Base-by-base conservation (phyloP, 192 early-diverging fungal genomes). In the Radiomyces spectabilis region DNA sequence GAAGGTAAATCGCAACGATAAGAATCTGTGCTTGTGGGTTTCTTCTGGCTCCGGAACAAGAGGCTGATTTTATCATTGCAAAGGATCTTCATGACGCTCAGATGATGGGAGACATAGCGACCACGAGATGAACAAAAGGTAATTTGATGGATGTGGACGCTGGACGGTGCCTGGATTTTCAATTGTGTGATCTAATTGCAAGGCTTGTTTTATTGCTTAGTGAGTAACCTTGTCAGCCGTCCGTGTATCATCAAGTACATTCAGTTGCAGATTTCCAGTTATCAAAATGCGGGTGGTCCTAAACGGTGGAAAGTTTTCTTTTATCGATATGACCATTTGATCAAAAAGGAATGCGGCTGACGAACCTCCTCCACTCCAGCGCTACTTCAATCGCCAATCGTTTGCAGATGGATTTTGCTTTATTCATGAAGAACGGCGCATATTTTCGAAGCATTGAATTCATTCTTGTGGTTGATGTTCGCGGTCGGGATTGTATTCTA, bases 1-100 rank as follows among this genome's bases (percentile, higher is more conserved):
- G 94, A 5, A n/a, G n/a, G n/a, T n/a, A n/a, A n/a, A n/a, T n/a
- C n/a, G n/a, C n/a, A n/a, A n/a, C n/a, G n/a, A n/a, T n/a, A n/a
- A n/a, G n/a, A n/a, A n/a, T n/a, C n/a, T n/a, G n/a, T n/a, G n/a
- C n/a, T n/a, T n/a, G n/a, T n/a, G n/a, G n/a, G n/a, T n/a, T n/a
- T n/a, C n/a, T n/a, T n/a, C n/a, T n/a, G n/a, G n/a, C n/a, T n/a
- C n/a, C n/a, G n/a, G n/a, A n/a, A n/a, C n/a, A n/a, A n/a, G n/a
- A n/a, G n/a, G 87, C 92, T 22, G 87, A 98, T 64, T 93, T 94
- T 55, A 79, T 98, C 44, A 96, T 98, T 50, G 95, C 94, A 13
- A 94, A 95, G 94, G 96, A 98, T 68, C 74, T 98, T 39, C 96
- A 98, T 72, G 93, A 89, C 56, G 84, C 93, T 52, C 94, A 98